These are phyloP conservation scores for Naematelia encephala DNA, from an alignment of 768 basidiomycete genomes.

Conservation along the genomic window DNA sequence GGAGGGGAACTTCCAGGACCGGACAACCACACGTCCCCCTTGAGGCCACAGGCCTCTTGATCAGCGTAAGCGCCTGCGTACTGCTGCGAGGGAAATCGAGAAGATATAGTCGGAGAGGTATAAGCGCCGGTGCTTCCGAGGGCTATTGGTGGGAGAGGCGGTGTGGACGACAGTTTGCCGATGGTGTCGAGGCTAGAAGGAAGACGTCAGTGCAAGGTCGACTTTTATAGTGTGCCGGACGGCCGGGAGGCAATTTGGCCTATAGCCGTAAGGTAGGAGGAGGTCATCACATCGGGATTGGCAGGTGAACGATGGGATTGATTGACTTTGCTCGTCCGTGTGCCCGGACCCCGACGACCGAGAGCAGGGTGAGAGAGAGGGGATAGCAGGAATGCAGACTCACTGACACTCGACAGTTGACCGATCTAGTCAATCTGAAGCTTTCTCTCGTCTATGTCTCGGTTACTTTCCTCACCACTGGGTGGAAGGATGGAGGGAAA, in stretches of 20 bases:
- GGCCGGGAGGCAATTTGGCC: neutral
- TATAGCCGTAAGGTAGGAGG: neutral
- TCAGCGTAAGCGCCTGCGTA: slow-evolving; percentile 7
- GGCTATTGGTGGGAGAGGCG: slow-evolving; percentile 16
- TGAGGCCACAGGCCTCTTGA: slow-evolving; percentile 5
- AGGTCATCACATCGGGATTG: too few species aligned
- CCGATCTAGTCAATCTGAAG: too few species aligned
- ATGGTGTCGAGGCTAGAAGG: slow-evolving; percentile 23
- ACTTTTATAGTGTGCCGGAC: neutral
- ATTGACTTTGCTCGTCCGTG: too few species aligned
- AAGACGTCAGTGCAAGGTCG: neutral
- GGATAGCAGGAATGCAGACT: too few species aligned
- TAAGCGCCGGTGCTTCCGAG: slow-evolving; percentile 8
- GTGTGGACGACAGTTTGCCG: slow-evolving; percentile 28
- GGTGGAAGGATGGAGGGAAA: neutral
- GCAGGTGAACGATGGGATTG: too few species aligned
- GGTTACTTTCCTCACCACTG: too few species aligned
- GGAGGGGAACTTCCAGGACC: slow-evolving; percentile 29
- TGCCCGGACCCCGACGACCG: too few species aligned
- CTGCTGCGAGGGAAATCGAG: slow-evolving; percentile 3
- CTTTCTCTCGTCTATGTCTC: too few species aligned
- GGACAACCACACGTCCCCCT: slow-evolving; percentile 19
- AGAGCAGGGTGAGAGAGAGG: too few species aligned
- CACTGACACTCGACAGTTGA: too few species aligned
- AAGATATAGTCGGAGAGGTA: slow-evolving; percentile 15